Conservation (phyloP, 495 filamentous ascomycete species). For the Friedmanniomyces simplex region DNA sequence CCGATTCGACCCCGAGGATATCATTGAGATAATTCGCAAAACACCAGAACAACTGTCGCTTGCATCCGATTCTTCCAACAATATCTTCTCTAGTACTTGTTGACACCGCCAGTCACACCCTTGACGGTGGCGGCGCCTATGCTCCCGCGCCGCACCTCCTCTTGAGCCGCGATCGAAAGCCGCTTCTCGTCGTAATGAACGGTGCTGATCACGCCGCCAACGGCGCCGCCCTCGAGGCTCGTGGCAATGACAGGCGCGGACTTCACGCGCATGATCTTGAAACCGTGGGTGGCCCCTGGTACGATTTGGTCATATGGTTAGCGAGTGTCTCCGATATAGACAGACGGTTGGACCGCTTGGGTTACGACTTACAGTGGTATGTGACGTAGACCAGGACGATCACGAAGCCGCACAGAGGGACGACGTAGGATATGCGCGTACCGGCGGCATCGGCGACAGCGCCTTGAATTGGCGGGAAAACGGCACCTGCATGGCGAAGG, state of each 20-base stretch:
- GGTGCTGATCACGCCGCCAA: slow-evolving; percentile 18
- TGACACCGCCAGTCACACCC: slow-evolving; percentile 16
- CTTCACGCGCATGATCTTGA: slow-evolving; percentile 21
- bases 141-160: slow-evolving; percentile 11
- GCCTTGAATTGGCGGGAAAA: slow-evolving; percentile 23
- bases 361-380: slow-evolving; percentile 18
- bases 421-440: slow-evolving; percentile 21
- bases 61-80: not conserved
- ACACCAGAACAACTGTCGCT: not conserved
- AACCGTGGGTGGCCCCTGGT: slow-evolving; percentile 14
- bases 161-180: slow-evolving; percentile 8
- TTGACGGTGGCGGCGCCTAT: slow-evolving; percentile 13
- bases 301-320: too few species aligned
- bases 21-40: not conserved
- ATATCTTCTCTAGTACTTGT: not conserved
- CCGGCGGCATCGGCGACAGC: slow-evolving; percentile 18
- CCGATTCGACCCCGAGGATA: not conserved
- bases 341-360: too few species aligned
- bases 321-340: too few species aligned
- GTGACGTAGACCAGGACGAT: slow-evolving; percentile 27
- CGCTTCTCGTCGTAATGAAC: slow-evolving; percentile 23
- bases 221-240: slow-evolving; percentile 15
- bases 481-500: not conserved
- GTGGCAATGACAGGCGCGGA: slow-evolving; percentile 11
- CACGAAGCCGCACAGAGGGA: slow-evolving; percentile 27